Evolutionary conservation across 2,329 filamentous ascomycete species (phyloP), one percentile per base, ranked within the genome.

Genomic region (Aspergillus sp.): DNA sequence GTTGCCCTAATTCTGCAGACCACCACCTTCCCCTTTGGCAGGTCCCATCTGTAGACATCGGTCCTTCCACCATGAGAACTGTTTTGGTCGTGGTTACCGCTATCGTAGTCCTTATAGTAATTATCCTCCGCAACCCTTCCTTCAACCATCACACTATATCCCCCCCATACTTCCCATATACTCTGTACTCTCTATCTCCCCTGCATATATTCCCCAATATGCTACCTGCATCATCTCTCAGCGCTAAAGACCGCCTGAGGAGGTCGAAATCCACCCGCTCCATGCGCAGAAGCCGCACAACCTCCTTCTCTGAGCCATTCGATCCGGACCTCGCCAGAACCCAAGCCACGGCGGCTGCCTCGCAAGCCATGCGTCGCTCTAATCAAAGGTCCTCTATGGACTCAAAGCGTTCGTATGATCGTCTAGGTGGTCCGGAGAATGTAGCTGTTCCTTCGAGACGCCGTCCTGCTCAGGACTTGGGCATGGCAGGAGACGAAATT

Each of bases 341-440:
- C 10, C 68, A 68, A 50, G 69, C 69, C 12, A 58, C 65, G 6
- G 62, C 65, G n/a, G 70, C 70, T 39, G 70, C 70, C 5, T 66
- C 67, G 9, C 56, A 60, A 10, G 70, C 70, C 33, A 72, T 73
- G 69, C 60, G 58, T 33, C 61, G 67, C 29, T 65, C 63, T 2
- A 58, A 53, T 9, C 59, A 62, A 19, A 55, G 58, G 42, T 57
- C 56, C 0, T 62, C 62, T 1, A 52, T 48, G 1, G 59, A 59
- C 5, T 59, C 57, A 2, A 54, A 53, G 29, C 49, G 46, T 41
- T 57, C 63, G 1, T 67, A 64, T 41, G 58, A 60, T 48, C 53
- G 57, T 28, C 34, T 63, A 8, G 62, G 62, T 8, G 63, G 60
- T 1, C 58, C 57, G 27, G 48, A 44, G n/a, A 55, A 49, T 36